Evolutionary conservation across 1,284 basidiomycete genomes (phyloP), one percentile per base, ranked within the genome.

Genomic region (Cutaneotrichosporon cutaneum): DNA sequence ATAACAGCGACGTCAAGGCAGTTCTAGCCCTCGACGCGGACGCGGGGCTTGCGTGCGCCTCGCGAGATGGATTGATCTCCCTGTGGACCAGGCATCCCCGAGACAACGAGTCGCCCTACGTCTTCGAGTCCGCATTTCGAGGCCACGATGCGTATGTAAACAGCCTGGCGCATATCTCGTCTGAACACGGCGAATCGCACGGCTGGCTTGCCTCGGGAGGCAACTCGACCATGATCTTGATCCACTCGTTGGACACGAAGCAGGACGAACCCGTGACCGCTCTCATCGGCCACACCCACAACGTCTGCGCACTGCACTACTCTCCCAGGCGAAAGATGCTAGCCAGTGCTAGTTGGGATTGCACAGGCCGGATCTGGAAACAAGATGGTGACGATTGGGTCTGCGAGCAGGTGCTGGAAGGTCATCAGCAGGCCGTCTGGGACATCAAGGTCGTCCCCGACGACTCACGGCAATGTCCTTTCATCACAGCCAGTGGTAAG

Each of bases 141-240:
- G 48, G 48, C 8, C 48, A 51, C 48, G 18, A 51, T n/a, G 48
- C 48, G 13, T 51, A 51, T 16, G 48, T 51, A 4, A 51, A 51
- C 26, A 26, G 21, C 9, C 18, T 51, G 26, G 18, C 48, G 18
- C 48, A 51, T 18, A 51, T 51, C 16, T 5, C 27, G 18, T 9
- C 48, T 27, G 48, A 32, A n/a, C 14, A 18, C 22, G 14, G 16
- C 16, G 27, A n/a, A 9, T n/a, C 26, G 16, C 48, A 16, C 11
- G 48, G 48, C 14, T 32, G 24, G 8, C 27, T 51, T 7, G 48
- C 48, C 18, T 51, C 48, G 26, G 48, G 26, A 9, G 48, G 48
- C 3, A 51, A 51, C 27, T 51, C 48, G 48, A 51, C 48, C 7
- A 30, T 51, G 48, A 27, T 51, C 27, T 9, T 51, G 48, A 51